Conservation (phyloP, 768 basidiomycete genomes). For the Rossbeevera mucosa region DNA sequence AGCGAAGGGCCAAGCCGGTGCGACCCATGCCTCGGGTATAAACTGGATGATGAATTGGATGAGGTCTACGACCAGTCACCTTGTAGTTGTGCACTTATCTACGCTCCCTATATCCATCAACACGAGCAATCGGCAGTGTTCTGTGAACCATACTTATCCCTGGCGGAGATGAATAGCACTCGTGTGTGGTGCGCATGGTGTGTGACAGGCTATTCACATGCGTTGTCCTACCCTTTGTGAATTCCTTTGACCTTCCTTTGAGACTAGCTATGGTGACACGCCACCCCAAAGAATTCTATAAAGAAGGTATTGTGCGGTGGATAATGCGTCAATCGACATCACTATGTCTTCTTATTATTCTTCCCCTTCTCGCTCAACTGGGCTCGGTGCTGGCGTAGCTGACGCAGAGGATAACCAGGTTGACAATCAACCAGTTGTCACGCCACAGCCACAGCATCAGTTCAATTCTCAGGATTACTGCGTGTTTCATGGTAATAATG, state of each 20-base stretch:
- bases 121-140: background rate
- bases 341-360: conserved; percentile 4
- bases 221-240: conserved; percentile 7
- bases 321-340: background rate
- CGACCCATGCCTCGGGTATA: conserved; percentile 54
- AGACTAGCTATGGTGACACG: conserved; percentile 2
- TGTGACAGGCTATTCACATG: conserved; percentile 9
- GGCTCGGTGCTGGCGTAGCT: background rate
- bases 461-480: background rate
- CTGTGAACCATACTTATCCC: background rate
- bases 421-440: background rate
- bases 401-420: background rate
- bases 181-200: background rate
- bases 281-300: conserved; percentile 9
- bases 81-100: conserved; percentile 6
- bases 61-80: background rate
- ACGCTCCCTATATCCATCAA: background rate
- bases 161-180: conserved; percentile 3
- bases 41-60: background rate
- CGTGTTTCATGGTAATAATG: background rate
- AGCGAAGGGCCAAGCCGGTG: conserved; percentile 45
- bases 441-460: background rate
- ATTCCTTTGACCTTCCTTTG: conserved; percentile 3
- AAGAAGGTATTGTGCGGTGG: background rate
- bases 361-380: background rate